A percentile compares a stretch with the other conserved stretches of the same genome.
Conservation (phyloP, 2,329 filamentous ascomycete genomes). For the Lasiodiplodia gonubiensis region DNA sequence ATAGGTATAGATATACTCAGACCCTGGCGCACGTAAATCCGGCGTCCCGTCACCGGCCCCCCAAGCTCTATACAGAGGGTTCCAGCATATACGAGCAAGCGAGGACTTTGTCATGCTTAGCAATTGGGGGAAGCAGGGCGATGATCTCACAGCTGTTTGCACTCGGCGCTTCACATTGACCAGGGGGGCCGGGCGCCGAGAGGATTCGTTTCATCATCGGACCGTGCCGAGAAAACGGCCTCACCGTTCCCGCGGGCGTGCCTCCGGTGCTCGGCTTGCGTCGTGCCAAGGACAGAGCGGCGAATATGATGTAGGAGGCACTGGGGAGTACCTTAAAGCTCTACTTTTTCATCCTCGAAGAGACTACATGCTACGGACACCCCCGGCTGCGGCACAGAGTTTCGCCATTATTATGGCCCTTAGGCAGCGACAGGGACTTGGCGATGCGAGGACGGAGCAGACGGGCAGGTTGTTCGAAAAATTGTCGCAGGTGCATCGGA, state of each 20-base stretch:
- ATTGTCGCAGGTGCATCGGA: constrained; percentile 22
- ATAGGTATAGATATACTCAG: not conserved
- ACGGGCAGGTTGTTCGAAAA: not conserved
- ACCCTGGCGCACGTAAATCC: not conserved
- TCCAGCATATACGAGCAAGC: constrained; percentile 14
- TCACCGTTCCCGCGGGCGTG: not conserved
- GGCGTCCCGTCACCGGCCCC: constrained; percentile 11
- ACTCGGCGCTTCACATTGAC: constrained; percentile 14
- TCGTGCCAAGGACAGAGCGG: constrained; percentile 12
- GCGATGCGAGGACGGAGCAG: not conserved
- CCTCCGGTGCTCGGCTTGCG: constrained; percentile 21
- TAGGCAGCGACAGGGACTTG: not conserved
- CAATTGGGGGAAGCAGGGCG: not conserved
- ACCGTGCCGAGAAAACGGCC: constrained; percentile 22
- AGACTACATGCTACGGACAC: too few species aligned
- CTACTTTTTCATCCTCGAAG: too few species aligned
- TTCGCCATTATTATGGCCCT: not conserved
- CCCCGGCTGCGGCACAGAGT: not conserved
- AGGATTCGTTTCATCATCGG: constrained; percentile 21
- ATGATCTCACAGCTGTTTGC: constrained; percentile 13
- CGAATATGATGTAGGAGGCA: not conserved
- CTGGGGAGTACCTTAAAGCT: not conserved
- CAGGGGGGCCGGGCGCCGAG: constrained; percentile 14
- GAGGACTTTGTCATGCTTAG: constrained; percentile 23
- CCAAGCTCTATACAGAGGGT: constrained; percentile 7